These are phyloP conservation scores for maize (Zea mays) DNA, from an alignment of 176 grass and related monocot species.

Conservation along the genomic window Zm-B73-REFERENCE-NAM-5.0 NC_050103.1:20474001-20474500, in stretches of 20 bases:
- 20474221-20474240: constrained; percentile 24
- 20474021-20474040: background rate
- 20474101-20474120: background rate
- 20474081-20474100: background rate
- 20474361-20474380: constrained; percentile 44
- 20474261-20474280: constrained; percentile 6
- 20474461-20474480: constrained; percentile 35
- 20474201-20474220: no score
- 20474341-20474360: constrained; percentile 21
- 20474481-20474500: constrained; percentile 5
- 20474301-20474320: constrained; percentile 11
- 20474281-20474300: constrained; percentile 21
- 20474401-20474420: constrained; percentile 24
- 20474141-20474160: background rate
- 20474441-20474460: constrained; percentile 42
- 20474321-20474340: constrained; percentile 19
- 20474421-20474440: constrained; percentile 31
- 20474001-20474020: background rate
- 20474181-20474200: background rate
- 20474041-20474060: background rate
- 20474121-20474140: background rate
- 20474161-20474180: background rate
- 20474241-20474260: constrained; percentile 40
- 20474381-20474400: constrained; percentile 44
- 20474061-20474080: background rate